phyloP scores from a whole-genome alignment of 805 yeast genomes.

The Wickerhamomyces canadensis region DNA sequence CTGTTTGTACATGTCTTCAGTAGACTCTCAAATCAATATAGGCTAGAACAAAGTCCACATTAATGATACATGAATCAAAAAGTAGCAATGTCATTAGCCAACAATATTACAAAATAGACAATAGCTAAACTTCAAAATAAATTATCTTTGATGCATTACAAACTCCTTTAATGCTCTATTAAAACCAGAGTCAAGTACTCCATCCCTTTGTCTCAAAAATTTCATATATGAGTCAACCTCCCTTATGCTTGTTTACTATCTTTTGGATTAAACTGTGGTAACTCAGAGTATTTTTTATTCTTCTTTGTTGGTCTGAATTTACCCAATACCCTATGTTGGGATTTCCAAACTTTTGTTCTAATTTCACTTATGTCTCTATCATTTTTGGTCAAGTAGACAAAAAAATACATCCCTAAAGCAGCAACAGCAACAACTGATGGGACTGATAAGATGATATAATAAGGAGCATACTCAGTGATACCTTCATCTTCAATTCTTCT shows the following conservation, averaged over 20 bases:
- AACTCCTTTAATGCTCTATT: too few species aligned
- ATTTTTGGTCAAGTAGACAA: slow-evolving; percentile 48
- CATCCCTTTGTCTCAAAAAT: too few species aligned
- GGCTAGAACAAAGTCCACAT: neutral
- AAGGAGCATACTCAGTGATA: slow-evolving; percentile 40
- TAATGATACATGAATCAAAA: neutral
- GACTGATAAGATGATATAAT: slow-evolving; percentile 59
- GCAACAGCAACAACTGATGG: slow-evolving; percentile 62
- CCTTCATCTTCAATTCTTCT: slow-evolving; percentile 40
- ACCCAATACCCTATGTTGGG: slow-evolving; percentile 35
- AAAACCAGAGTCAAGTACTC: too few species aligned
- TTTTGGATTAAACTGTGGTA: slow-evolving; percentile 31
- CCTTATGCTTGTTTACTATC: slow-evolving; percentile 6
- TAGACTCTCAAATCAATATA: neutral
- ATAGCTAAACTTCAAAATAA: too few species aligned
- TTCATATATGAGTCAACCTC: too few species aligned
- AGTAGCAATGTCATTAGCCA: neutral
- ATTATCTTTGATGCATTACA: too few species aligned
- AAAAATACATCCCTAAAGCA: slow-evolving; percentile 58
- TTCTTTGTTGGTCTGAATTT: slow-evolving; percentile 31
- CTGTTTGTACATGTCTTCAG: slow-evolving; percentile 14
- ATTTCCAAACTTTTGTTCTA: slow-evolving; percentile 29
- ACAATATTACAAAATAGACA: too few species aligned
- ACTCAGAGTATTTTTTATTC: slow-evolving; percentile 34
- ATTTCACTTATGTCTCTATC: slow-evolving; percentile 49